Evolutionary conservation across 1,139 yeast genomes (phyloP).

Genomic region (Hansenula anomala): DNA sequence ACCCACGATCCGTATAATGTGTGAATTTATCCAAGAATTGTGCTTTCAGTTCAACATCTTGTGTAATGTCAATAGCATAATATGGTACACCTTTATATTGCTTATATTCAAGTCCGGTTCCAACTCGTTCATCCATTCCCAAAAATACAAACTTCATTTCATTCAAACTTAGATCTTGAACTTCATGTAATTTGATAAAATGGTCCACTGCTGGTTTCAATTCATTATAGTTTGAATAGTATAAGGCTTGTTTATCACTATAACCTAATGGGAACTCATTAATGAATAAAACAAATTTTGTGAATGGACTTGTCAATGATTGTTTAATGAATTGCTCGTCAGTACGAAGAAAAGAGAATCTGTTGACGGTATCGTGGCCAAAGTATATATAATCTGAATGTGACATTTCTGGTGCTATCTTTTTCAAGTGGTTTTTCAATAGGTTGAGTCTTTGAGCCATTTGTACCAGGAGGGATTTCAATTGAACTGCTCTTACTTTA

Average conservation of each 20-base stretch:
- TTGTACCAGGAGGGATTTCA: no score
- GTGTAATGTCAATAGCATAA: conserved; percentile 68
- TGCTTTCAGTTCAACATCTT: conserved; percentile 14
- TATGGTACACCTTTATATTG: conserved; percentile 69
- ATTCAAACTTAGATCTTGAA: conserved; percentile 16
- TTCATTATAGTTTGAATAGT: conserved; percentile 11
- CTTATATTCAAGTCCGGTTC: conserved; percentile 27
- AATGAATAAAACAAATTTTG: conserved; percentile 54
- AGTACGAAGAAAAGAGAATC: conserved; percentile 75
- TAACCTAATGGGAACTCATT: conserved; percentile 21
- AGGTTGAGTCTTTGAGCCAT: background rate
- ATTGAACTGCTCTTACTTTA: no score
- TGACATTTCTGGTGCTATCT: background rate
- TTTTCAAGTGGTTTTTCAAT: background rate
- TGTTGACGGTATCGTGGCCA: conserved; percentile 61
- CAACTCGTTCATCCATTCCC: conserved; percentile 61
- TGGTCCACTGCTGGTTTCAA: conserved; percentile 12
- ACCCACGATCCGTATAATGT: conserved; percentile 9
- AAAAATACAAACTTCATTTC: conserved; percentile 46
- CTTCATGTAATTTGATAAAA: conserved; percentile 13
- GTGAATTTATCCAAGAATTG: background rate
- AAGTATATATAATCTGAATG: conserved; percentile 25
- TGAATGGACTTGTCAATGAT: conserved; percentile 45
- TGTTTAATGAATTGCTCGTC: conserved; percentile 53
- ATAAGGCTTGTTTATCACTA: conserved; percentile 3